These are phyloP conservation scores for Polyporus arcularius DNA, from an alignment of 768 basidiomycete genomes.

Conservation along the genomic window DNA sequence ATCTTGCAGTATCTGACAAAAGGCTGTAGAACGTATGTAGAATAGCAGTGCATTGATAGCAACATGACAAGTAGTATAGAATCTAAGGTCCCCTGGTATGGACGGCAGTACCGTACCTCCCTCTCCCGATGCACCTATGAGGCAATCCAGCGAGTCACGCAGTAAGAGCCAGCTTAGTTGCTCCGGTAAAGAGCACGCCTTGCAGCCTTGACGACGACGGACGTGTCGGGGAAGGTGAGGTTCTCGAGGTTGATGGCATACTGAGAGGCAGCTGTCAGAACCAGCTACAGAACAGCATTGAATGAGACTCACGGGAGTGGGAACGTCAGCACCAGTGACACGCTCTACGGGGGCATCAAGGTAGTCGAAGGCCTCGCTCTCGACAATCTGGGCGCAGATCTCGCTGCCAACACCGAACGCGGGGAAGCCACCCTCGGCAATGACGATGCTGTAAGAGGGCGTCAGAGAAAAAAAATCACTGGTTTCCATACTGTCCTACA, in stretches of 20 bases:
- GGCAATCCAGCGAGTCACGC: no score
- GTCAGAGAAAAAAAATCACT: neutral
- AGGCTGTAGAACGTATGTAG: slow-evolving; percentile 16
- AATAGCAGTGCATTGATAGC: slow-evolving; percentile 26
- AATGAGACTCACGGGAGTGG: slow-evolving; percentile 79
- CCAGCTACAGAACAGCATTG: slow-evolving; percentile 7
- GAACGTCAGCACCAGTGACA: slow-evolving; percentile 95
- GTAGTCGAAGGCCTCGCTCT: slow-evolving; percentile 98
- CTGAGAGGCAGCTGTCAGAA: slow-evolving; percentile 38
- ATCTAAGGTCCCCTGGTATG: slow-evolving; percentile 17
- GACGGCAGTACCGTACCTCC: slow-evolving; percentile 3
- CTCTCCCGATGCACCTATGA: slow-evolving; percentile 4
- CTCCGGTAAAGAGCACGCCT: slow-evolving; percentile 91
- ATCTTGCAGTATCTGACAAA: slow-evolving; percentile 5
- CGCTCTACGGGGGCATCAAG: slow-evolving; percentile 98
- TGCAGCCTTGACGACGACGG: slow-evolving; percentile 90
- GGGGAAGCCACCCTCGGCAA: slow-evolving; percentile 98
- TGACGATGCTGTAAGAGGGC: slow-evolving; percentile 66
- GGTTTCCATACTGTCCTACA: slow-evolving; percentile 20
- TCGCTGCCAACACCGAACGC: slow-evolving; percentile 98
- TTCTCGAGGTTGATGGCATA: slow-evolving; percentile 90
- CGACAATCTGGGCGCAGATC: slow-evolving; percentile 96
- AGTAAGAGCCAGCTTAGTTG: slow-evolving; percentile 49
- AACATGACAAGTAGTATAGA: slow-evolving; percentile 23
- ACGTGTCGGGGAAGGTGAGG: slow-evolving; percentile 92